Conservation (phyloP, 1,139 yeast species). For the Pichia sp. region DNA sequence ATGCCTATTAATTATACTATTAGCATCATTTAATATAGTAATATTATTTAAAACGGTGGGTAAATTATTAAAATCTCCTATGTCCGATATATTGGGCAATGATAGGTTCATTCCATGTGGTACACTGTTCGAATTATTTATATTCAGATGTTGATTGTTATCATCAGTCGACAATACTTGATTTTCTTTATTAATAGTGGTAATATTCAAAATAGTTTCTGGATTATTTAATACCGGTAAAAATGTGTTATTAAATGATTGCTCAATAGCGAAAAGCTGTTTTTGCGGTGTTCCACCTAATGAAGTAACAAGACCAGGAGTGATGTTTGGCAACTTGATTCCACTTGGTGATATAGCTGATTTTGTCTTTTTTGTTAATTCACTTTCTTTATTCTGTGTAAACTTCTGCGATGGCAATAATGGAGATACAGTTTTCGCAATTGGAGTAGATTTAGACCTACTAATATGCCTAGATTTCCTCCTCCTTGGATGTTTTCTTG, state of each 20-base stretch:
- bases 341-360: constrained; percentile 4
- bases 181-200: too few species aligned
- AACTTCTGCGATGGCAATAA: constrained; percentile 4
- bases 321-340: constrained; percentile 1
- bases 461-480: not conserved
- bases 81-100: not conserved
- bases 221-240: constrained; percentile 7
- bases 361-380: too few species aligned
- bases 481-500: not conserved
- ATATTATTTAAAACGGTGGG: not conserved
- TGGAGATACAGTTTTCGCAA: constrained; percentile 1
- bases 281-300: constrained; percentile 9
- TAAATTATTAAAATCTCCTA: not conserved
- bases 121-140: not conserved
- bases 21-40: not conserved
- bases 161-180: too few species aligned
- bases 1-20: too few species aligned
- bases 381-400: not conserved
- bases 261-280: constrained; percentile 15
- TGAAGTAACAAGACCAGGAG: constrained; percentile 2
- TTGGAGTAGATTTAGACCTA: not conserved
- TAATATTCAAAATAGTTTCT: not conserved
- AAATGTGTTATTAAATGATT: constrained; percentile 4
- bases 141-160: too few species aligned
- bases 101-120: not conserved